phyloP scores from a whole-genome alignment of 1,139 yeast species.

The Taphrina betulina region DNA sequence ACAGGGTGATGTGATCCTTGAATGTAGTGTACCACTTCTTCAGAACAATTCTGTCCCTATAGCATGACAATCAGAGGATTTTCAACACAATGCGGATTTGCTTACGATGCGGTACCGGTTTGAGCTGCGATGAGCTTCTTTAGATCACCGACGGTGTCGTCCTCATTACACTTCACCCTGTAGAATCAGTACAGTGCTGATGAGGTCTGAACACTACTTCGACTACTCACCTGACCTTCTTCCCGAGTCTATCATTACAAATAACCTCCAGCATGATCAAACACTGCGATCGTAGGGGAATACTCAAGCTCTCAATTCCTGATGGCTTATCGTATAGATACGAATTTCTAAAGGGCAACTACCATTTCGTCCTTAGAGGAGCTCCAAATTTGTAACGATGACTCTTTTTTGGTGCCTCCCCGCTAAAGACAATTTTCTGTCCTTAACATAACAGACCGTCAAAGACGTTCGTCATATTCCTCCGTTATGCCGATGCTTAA shows the following conservation, averaged over 20 bases:
- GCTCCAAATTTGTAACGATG: no score
- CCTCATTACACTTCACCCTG: constrained; percentile 57
- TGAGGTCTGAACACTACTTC: no score
- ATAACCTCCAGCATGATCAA: constrained; percentile 22
- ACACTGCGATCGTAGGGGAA: not conserved
- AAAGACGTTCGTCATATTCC: no score
- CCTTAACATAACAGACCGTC: no score
- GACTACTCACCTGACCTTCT: constrained; percentile 72
- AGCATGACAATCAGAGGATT: no score
- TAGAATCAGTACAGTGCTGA: no score
- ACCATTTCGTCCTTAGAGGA: no score
- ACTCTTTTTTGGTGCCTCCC: no score
- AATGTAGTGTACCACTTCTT: constrained; percentile 56
- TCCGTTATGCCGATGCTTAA: constrained; percentile 52
- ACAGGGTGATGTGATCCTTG: constrained; percentile 80
- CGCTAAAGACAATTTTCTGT: no score
- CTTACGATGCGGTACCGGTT: constrained; percentile 59
- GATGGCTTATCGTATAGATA: no score
- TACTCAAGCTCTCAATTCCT: no score
- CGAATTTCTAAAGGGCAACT: no score
- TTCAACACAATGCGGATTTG: not conserved
- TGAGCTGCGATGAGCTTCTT: constrained; percentile 81
- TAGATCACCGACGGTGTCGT: constrained; percentile 88
- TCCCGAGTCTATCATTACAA: constrained; percentile 61
- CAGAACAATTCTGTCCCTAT: constrained; percentile 29